Evolutionary conservation across 139 green algal species (phyloP), one percentile per base, ranked within the genome.

Genomic region (Chlorokybus atmophyticus): DNA sequence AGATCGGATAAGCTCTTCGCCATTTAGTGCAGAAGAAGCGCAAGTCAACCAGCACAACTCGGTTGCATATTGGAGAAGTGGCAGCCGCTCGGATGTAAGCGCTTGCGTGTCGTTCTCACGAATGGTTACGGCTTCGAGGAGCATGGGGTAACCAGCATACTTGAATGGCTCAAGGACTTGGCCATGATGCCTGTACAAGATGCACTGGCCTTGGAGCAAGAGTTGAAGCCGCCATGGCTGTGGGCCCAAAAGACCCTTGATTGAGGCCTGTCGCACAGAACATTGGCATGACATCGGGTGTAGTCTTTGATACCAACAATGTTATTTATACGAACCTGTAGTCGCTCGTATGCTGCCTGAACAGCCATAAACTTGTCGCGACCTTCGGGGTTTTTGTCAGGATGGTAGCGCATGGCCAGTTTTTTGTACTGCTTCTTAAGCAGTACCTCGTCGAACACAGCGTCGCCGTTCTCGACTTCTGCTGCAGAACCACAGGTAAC

Each of bases 311-410:
- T n/a, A n/a, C n/a, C n/a, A n/a, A n/a, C n/a, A n/a, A n/a, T n/a
- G n/a, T n/a, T n/a, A n/a, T n/a, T n/a, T n/a, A n/a, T 27, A 47
- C 50, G 32, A 66, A 73, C 77, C 59, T 82, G 75, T 60, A 95
- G 76, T 23, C 78, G 73, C 69, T 95, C 84, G 67, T 95, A 96
- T 4, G 88, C 88, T 2, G 69, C 61, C 57, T 93, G 84, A 29
- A 94, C 71, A 23, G 74, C 65, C 55, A 84, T 28, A 60, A 96
- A 96, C 39, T 70, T 67, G 4, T 87, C 82, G 0, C 79, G 69
- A 0, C 83, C 88, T 21, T 76, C 74, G 0, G 88, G 88, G 76
- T 96, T 96, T 61, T 90, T 93, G 77, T 95, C 88, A 0, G 88
- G 88, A 57, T 96, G 88, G 59, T 83, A 90, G 63, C 25, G 51